Base-by-base conservation (phyloP, 371 early-diverging fungal species). In the Mortierella sp. region DNA sequence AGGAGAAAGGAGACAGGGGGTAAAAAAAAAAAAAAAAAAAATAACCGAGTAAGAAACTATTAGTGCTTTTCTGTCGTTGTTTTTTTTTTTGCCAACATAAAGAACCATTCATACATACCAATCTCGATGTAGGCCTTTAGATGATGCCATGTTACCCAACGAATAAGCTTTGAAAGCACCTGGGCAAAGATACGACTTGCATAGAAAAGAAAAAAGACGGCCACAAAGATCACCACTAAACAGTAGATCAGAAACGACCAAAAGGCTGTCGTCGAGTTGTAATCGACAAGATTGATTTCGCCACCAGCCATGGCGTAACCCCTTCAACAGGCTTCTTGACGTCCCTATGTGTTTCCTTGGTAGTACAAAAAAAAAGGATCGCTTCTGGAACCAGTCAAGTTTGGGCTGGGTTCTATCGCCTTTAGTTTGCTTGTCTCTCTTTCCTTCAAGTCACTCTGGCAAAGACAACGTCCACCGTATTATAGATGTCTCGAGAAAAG, bases 201-300 rank as follows among this genome's bases (percentile, higher is more conserved):
- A 72, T 92, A 93, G 76, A 94, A 94, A 46, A 92, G 84, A 60
- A 92, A 92, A 82, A 94, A 91, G 19, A 93, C 84, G 21, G 91
- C 86, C 12, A 91, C 90, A 25, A 91, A 83, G 46, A 92, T 87
- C 46, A 92, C 89, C 9, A 91, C 88, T 18, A 89, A 68, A 68
- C 92, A 91, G 69, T 88, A 91, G 45, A 91, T 87, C 60, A 91
- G 81, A 75, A 93, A 93, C 55, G 89, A 74, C 89, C 80, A 79
- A 52, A 79, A 79, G 1, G 80, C 66, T 4, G 80, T 70, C 14
- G 64, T 70, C 7, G 66, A 15, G 64, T 79, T 79, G 68, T 79
- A 79, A 51, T 79, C 80, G 12, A 79, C 66, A 12, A 79, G 64
- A 58, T 67, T 79, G 74, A 79, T 73, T 47, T 60, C 58, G 56